phyloP scores from a whole-genome alignment of 768 basidiomycete genomes.

The Trametes cinnabarina region DNA sequence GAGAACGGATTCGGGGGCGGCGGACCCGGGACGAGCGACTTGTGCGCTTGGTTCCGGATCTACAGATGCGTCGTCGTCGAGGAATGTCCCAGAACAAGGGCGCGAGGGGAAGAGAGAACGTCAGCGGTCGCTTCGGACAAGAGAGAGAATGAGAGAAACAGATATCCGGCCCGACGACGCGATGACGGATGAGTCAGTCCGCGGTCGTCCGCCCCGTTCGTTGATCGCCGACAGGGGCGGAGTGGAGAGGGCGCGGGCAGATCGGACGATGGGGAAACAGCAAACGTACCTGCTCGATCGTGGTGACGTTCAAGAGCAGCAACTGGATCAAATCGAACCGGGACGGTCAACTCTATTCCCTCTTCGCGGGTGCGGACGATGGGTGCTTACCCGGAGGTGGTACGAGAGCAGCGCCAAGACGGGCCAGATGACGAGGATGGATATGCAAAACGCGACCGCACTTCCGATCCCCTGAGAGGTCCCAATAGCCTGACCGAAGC shows the following conservation, averaged over 20 bases:
- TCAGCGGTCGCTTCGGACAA: background rate
- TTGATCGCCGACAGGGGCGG: conserved; percentile 16
- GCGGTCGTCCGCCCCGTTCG: background rate
- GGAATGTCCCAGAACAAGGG: background rate
- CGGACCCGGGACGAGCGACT: conserved; percentile 58
- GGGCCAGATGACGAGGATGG: conserved; percentile 77
- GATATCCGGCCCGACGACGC: conserved; percentile 1
- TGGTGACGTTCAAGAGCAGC: conserved; percentile 83
- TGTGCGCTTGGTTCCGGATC: conserved; percentile 87
- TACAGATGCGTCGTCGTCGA: conserved; percentile 28
- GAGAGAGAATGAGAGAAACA: background rate
- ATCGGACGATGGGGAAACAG: conserved; percentile 17
- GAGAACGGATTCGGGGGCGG: conserved; percentile 86
- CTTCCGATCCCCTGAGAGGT: conserved; percentile 61
- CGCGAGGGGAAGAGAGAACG: background rate
- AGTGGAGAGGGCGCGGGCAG: conserved; percentile 15
- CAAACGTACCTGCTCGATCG: conserved; percentile 87
- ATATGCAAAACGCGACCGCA: conserved; percentile 74
- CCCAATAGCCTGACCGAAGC: conserved; percentile 46
- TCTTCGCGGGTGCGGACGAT: background rate
- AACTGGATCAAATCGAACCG: conserved; percentile 44
- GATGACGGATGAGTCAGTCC: conserved; percentile 1
- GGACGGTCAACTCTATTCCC: conserved; percentile 8
- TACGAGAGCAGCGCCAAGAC: conserved; percentile 76
- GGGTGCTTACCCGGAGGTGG: conserved; percentile 73